Evolutionary conservation across 2,329 filamentous ascomycete species (phyloP), one percentile per base, ranked within the genome.

Genomic region (Biscogniauxia sp.): DNA sequence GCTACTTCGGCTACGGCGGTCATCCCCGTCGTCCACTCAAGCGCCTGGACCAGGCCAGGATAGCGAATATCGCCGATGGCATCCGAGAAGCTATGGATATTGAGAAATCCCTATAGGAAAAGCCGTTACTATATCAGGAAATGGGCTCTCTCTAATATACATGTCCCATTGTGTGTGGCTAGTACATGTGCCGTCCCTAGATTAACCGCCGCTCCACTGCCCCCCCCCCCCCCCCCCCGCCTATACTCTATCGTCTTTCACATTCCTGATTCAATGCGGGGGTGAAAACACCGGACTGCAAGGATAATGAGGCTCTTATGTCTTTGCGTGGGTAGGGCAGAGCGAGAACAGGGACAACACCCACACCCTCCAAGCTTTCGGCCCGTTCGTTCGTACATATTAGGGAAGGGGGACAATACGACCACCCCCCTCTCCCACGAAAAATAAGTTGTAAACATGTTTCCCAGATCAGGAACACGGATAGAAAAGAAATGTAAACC

Each of bases 1-100:
- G 80, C 66, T 92, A 92, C 75, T 92, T 86, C 72, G 91, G 91
- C 54, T 96, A 96, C 73, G 92, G 92, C 26, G 90, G 89, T 3
- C 86, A 87, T 73, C 90, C 91, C 5, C 84, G 92, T 62, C 81
- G 84, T 69, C 92, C 92, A 56, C 81, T 93, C 66, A 88, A 88
- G 80, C 82, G 86, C 62, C 76, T 92, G 55, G 82, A 84, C 50
- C 76, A 86, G 69, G 85, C 83, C 49, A 80, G 79, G 70, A 79
- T 83, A 19, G 74, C 75, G 52, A 76, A 74, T 4, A 84, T 88
- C 56, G 78, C 80, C 66, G 82, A 85, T 59, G 84, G 84, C 1
- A 81, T 86, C 55, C 75, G 74, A 64, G 88, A 90, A 73, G 84
- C 84, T 11, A 89, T 91, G 85, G 83, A 86, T 62, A 74, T 90